Evolutionary conservation across 768 basidiomycete species (phyloP), one percentile per base, ranked within the genome.

Genomic region (Russula vinacea): DNA sequence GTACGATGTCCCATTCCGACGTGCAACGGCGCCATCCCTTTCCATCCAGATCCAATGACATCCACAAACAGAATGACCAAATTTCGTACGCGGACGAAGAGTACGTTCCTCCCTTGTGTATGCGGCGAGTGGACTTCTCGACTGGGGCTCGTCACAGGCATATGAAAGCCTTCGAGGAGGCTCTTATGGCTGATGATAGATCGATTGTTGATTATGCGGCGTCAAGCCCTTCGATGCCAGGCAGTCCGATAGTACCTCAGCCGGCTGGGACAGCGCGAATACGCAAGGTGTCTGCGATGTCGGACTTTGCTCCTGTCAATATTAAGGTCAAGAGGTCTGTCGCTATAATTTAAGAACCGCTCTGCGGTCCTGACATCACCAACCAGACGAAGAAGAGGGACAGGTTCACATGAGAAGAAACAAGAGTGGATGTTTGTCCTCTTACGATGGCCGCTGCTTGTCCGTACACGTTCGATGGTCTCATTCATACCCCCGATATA

Each of bases 241-340:
- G 37, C 65, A 50, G 69, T 72, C 26, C 71, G 67, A 49, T 44
- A 67, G 1, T 68, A 65, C 45, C 66, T 22, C 54, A 55, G 40
- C 35, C 60, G 8, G 29, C 56, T 26, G 58, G 58, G 70, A 76
- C 77, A 42, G 76, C 75, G 7, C 85, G 90, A 19, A 81, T 92
- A 26, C 82, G 84, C 71, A 94, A 92, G 75, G 85, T 95, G 7
- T 86, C 89, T 56, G 91, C 92, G 1, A 76, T 92, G 56, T 89
- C 87, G 2, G 93, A 95, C 73, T 94, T 92, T 69, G 92, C 94
- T 6, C 97, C 96, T 0, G 85, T 98, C 29, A 92, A 97, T 72
- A 76, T 92, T 68, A 88, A 80, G 71, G 87, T 98, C 22, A 87
- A 84, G 73, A 85, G 83, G 92, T 92, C 68, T 62, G 78, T 24